Conservation (phyloP, 768 basidiomycete genomes). For the Fibroporia radiculosa region DNA sequence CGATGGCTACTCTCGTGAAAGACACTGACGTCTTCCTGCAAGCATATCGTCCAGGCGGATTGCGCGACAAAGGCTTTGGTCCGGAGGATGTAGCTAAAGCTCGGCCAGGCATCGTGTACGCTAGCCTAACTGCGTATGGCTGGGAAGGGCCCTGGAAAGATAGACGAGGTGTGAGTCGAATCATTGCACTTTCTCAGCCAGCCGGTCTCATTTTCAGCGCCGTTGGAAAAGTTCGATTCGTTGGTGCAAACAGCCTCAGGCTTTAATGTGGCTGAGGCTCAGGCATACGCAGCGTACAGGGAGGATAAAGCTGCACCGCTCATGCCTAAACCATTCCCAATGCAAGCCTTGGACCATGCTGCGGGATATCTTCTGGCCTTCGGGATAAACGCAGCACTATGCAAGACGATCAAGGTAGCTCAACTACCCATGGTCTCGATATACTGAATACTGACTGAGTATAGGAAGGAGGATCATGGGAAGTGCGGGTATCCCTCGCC, state of each 20-base stretch:
- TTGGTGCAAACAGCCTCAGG: constrained; percentile 57
- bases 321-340: constrained; percentile 33
- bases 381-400: constrained; percentile 49
- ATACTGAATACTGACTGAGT: neutral
- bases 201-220: neutral
- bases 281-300: constrained; percentile 33
- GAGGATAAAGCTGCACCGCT: constrained; percentile 9
- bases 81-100: constrained; percentile 28
- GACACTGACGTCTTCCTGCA: constrained; percentile 55
- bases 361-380: constrained; percentile 53
- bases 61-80: constrained; percentile 43
- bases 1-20: constrained; percentile 28
- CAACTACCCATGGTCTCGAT: neutral
- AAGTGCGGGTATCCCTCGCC: constrained; percentile 51
- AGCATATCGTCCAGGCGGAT: constrained; percentile 46
- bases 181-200: neutral
- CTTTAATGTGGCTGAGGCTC: constrained; percentile 50
- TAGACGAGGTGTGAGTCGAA: constrained; percentile 39
- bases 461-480: constrained; percentile 56
- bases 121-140: constrained; percentile 48
- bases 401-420: constrained; percentile 41
- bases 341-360: constrained; percentile 55
- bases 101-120: constrained; percentile 44
- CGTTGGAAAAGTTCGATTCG: constrained; percentile 46
- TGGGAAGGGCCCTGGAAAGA: constrained; percentile 51